phyloP scores from a whole-genome alignment of 1,139 yeast genomes.

The Kodamaea plutei region DNA sequence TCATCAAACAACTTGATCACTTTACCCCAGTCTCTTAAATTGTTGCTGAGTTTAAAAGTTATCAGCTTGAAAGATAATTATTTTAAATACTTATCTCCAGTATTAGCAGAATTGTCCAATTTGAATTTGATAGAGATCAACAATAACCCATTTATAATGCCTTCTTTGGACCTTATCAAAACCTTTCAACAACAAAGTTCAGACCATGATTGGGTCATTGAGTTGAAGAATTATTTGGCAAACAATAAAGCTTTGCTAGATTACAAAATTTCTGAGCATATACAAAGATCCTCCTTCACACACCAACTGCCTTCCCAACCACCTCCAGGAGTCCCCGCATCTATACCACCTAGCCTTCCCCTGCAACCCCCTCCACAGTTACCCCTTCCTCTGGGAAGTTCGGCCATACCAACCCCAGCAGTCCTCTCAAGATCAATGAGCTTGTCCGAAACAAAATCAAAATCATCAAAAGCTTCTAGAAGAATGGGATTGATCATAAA shows the following conservation, averaged over 20 bases:
- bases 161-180: slow-evolving; percentile 38
- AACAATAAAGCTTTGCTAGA: slow-evolving; percentile 28
- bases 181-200: slow-evolving; percentile 34
- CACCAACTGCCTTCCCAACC: slow-evolving; percentile 11
- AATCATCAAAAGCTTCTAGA: slow-evolving; percentile 56
- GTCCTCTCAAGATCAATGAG: slow-evolving; percentile 43
- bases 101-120: slow-evolving; percentile 47
- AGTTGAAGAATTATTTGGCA: slow-evolving; percentile 41
- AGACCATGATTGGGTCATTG: slow-evolving; percentile 54
- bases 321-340: slow-evolving; percentile 8
- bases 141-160: slow-evolving; percentile 60
- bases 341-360: slow-evolving; percentile 5
- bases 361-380: slow-evolving; percentile 4
- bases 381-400: slow-evolving; percentile 8
- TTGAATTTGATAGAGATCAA: slow-evolving; percentile 65
- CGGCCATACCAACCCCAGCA: slow-evolving; percentile 13
- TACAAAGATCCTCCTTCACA: slow-evolving; percentile 8
- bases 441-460: slow-evolving; percentile 51
- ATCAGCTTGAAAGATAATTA: slow-evolving; percentile 62
- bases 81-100: slow-evolving; percentile 55
- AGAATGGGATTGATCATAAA: slow-evolving; percentile 68
- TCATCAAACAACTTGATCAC: slow-evolving; percentile 50
- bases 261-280: slow-evolving; percentile 11
- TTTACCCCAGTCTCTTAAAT: slow-evolving; percentile 34
- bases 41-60: slow-evolving; percentile 47